A percentile compares a stretch with the other conserved stretches of the same genome.
These are phyloP conservation scores for Umbelopsis sp. DNA, from an alignment of 192 early-diverging fungal genomes.

Conservation along the genomic window DNA sequence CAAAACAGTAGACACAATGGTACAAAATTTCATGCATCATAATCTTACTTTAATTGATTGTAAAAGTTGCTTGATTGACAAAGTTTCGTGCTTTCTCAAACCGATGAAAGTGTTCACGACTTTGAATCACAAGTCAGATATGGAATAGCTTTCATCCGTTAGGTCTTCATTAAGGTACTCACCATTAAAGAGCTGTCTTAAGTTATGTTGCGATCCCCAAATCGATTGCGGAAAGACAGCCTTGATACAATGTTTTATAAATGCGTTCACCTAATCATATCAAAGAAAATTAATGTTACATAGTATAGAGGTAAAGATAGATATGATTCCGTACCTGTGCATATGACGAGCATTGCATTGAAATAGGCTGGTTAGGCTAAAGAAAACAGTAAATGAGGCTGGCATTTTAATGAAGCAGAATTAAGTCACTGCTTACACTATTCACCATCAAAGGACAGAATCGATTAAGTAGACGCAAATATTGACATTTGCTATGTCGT, in stretches of 20 bases:
- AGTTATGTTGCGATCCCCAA: slow-evolving; percentile 64
- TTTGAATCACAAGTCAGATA: slow-evolving; percentile 10
- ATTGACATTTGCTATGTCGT: slow-evolving; percentile 4
- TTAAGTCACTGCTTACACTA: too few species aligned
- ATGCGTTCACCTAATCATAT: slow-evolving; percentile 44
- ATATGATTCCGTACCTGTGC: slow-evolving; percentile 10
- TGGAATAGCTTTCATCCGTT: background rate
- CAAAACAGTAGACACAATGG: slow-evolving; percentile 7
- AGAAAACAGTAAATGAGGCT: background rate
- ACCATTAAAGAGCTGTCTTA: slow-evolving; percentile 52
- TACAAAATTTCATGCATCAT: background rate
- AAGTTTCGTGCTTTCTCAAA: slow-evolving; percentile 60
- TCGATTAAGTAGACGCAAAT: background rate
- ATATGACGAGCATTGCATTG: background rate
- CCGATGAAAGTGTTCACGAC: slow-evolving; percentile 57
- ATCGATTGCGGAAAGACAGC: slow-evolving; percentile 63
- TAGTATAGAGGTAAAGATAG: slow-evolving; percentile 19
- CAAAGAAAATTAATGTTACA: background rate
- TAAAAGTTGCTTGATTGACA: slow-evolving; percentile 57
- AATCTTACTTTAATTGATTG: slow-evolving; percentile 57
- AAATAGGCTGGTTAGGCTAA: background rate
- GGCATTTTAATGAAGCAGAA: background rate
- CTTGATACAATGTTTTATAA: slow-evolving; percentile 48
- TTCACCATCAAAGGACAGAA: slow-evolving; percentile 21
- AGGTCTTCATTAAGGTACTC: background rate